Base-by-base conservation (phyloP, 2,329 filamentous ascomycete genomes). In the Cladosporium sp. region DNA sequence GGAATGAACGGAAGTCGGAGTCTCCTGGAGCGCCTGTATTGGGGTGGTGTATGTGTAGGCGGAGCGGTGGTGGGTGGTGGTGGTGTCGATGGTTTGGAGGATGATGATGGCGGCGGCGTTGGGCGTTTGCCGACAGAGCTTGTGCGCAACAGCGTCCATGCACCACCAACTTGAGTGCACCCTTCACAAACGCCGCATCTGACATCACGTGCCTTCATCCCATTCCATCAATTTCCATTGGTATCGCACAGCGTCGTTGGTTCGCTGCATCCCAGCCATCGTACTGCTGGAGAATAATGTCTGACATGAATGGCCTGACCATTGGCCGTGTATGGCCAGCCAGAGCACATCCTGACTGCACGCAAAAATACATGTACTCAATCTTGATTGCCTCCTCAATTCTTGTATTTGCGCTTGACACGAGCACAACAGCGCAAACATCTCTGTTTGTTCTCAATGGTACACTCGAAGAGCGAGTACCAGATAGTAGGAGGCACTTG, bases 11-110 rank as follows among this genome's bases (percentile, higher is more conserved):
- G 40, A n/a, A 28, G 47, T 47, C n/a, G 15, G 40, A 49, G 51
- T 63, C 64, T 68, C 65, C 65, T 69, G 66, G 66, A 64, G 65
- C 58, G 64, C 64, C 58, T 42, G 49, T 17, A 47, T 40, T 58
- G 38, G 38, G 37, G 3, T 17, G n/a, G 25, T 34, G 34, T 42
- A 9, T 28, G 36, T 28, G 17, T 34, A 2, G 25, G 39, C 17
- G 51, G 15, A 12, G 6, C n/a, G 17, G 17, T 55, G 19, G 50
- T 28, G 51, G 51, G 25, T 47, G 34, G 11, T 19, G 19, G 47
- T 36, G 19, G 28, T 37, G 47, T 17, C 17, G 47, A 30, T 22
- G 47, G 43, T 9, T 22, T 11, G 25, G 22, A 17, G 25, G 22
- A 17, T 47, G 42, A 15, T 45, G 42, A n/a, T n/a, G n/a, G n/a